These are phyloP conservation scores for Yamadazyma kanchanaburiensis DNA, from an alignment of 1,139 yeast species.

Conservation along the genomic window DNA sequence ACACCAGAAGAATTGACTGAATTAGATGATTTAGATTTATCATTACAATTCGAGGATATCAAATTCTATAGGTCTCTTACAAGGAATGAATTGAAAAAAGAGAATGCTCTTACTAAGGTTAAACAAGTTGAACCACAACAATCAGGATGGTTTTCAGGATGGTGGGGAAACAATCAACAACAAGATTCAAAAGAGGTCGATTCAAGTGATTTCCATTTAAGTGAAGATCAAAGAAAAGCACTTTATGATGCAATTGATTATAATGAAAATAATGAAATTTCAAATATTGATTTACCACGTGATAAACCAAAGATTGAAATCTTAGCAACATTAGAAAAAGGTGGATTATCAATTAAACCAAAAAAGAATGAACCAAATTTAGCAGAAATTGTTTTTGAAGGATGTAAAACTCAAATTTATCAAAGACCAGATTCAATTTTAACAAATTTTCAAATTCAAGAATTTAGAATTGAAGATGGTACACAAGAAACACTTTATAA, in stretches of 20 bases:
- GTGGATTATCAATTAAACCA: conserved; percentile 66
- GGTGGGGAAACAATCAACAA: conserved; percentile 46
- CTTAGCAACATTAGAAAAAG: conserved; percentile 66
- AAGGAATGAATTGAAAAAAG: conserved; percentile 59
- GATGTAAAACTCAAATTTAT: conserved; percentile 68
- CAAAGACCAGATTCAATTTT: conserved; percentile 80
- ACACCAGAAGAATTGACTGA: conserved; percentile 35
- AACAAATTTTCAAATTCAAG: conserved; percentile 70
- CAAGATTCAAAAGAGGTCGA: conserved; percentile 9
- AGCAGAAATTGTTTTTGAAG: conserved; percentile 80
- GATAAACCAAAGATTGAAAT: conserved; percentile 69
- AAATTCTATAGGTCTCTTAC: conserved; percentile 84
- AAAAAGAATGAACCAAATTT: conserved; percentile 40
- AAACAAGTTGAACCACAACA: conserved; percentile 10
- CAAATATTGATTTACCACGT: conserved; percentile 64
- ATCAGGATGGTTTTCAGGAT: conserved; percentile 56
- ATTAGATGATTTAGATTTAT: conserved; percentile 54
- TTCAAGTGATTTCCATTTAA: conserved; percentile 25
- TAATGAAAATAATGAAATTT: conserved; percentile 60
- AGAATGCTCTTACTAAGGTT: conserved; percentile 25
- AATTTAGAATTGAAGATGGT: conserved; percentile 85
- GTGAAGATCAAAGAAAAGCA: conserved; percentile 73
- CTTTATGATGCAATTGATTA: conserved; percentile 92
- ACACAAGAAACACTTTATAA: conserved; percentile 70
- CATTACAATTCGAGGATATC: conserved; percentile 71